These are phyloP conservation scores for Leptodontidium sp. DNA, from an alignment of 2,329 filamentous ascomycete genomes.

Conservation along the genomic window DNA sequence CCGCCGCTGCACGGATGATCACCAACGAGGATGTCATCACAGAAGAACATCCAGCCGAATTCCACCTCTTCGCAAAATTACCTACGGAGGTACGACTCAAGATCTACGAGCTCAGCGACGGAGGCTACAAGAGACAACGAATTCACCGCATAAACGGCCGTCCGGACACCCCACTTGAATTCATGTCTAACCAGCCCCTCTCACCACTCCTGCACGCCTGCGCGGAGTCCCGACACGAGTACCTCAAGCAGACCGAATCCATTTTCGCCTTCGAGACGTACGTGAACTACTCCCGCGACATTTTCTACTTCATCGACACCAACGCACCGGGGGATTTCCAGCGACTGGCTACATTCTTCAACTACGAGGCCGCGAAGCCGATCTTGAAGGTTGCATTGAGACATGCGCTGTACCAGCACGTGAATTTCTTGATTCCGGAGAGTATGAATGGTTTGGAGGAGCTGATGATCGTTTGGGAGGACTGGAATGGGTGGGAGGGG, in stretches of 20 bases:
- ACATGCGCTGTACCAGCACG: conserved; percentile 1
- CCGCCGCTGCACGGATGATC: not conserved
- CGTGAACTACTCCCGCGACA: conserved; percentile 9
- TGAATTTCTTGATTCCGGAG: not conserved
- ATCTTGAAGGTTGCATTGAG: conserved; percentile 9
- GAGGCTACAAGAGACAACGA: not conserved
- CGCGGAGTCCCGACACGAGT: not conserved
- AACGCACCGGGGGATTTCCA: conserved; percentile 9
- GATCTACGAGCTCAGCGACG: not conserved
- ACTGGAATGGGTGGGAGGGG: conserved; percentile 4
- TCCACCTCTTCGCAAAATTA: not conserved
- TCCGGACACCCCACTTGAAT: not conserved
- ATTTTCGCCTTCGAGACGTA: conserved; percentile 1
- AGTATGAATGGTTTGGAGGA: not conserved
- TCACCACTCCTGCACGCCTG: not conserved
- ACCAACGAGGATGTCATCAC: not conserved
- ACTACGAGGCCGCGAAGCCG: not conserved
- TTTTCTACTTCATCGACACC: conserved; percentile 1
- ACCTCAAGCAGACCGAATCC: not conserved
- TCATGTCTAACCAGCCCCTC: conserved; percentile 5
- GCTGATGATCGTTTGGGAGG: not conserved
- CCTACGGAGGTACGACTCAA: not conserved
- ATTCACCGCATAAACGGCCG: not conserved
- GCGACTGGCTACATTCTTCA: conserved; percentile 4
- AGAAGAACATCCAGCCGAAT: not conserved